phyloP scores from a whole-genome alignment of 345 rosid genomes.

The Lepidium africanum region DNA sequence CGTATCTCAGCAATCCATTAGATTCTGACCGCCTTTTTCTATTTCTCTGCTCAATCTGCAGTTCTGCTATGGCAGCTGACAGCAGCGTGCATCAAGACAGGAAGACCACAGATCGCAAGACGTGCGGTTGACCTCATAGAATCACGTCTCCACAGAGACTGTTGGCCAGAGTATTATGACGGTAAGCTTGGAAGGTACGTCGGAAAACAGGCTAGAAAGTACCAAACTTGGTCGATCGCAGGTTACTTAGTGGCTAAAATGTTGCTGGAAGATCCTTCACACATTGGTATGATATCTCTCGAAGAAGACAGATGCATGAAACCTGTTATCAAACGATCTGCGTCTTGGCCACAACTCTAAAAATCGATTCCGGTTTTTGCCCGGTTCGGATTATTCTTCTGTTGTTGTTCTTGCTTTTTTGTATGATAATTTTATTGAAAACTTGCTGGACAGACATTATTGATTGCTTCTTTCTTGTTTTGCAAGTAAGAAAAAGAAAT shows the following conservation, averaged over 20 bases:
- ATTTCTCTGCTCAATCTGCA: constrained; percentile 17
- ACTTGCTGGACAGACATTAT: constrained; percentile 11
- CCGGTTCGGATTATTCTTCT: constrained; percentile 1
- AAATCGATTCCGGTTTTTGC: background rate
- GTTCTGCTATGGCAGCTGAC: constrained; percentile 68
- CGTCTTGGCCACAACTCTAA: constrained; percentile 43
- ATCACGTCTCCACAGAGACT: constrained; percentile 54
- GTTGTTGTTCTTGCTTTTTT: background rate
- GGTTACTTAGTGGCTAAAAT: constrained; percentile 73
- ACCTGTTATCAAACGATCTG: constrained; percentile 57
- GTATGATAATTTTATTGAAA: constrained; percentile 19
- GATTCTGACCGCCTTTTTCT: background rate
- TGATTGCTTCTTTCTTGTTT: constrained; percentile 23
- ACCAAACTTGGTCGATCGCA: constrained; percentile 71
- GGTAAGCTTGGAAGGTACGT: constrained; percentile 61
- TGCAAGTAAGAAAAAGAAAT: constrained; percentile 17
- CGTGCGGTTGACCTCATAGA: constrained; percentile 57
- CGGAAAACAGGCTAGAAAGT: constrained; percentile 72
- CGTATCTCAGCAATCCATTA: background rate
- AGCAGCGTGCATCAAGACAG: constrained; percentile 78
- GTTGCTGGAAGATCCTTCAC: constrained; percentile 76
- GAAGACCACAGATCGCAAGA: constrained; percentile 72
- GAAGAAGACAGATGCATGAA: constrained; percentile 73
- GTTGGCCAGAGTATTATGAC: constrained; percentile 81
- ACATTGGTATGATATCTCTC: constrained; percentile 60